Percentiles rank a stretch among this genome's conserved stretches.
Evolutionary conservation across 352 stramenopile genomes (phyloP).

Genomic region (Achlya hypogyna): DNA sequence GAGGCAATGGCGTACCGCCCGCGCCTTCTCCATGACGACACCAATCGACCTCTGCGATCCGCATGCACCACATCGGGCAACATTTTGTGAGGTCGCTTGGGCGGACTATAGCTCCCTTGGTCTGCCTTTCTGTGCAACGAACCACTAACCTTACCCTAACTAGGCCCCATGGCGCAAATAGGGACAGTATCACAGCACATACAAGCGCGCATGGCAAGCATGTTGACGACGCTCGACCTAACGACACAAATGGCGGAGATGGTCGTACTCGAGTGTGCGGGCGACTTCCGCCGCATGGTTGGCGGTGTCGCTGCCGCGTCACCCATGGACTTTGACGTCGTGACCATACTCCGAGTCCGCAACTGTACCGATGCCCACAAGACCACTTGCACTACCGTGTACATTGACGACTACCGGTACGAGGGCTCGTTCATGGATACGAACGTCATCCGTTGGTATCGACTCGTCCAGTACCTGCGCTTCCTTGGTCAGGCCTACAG

Average conservation of each 20-base stretch:
- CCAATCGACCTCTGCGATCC: not conserved
- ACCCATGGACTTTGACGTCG: not conserved
- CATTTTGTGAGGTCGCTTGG: not conserved
- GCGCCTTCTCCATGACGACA: not conserved
- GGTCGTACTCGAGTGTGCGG: not conserved
- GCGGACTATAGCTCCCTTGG: not conserved
- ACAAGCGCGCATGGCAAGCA: not conserved
- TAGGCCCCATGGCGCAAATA: not conserved
- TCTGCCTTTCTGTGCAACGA: not conserved
- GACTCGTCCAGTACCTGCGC: not conserved
- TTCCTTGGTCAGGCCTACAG: conserved; percentile 2
- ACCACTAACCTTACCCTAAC: not conserved
- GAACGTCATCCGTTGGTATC: conserved; percentile 8
- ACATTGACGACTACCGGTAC: not conserved
- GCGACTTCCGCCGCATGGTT: not conserved
- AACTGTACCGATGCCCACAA: not conserved
- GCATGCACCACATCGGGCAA: not conserved
- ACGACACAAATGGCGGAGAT: not conserved
- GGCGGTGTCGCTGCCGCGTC: not conserved
- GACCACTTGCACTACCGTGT: not conserved
- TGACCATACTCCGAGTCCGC: not conserved
- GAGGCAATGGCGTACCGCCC: not conserved
- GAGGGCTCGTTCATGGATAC: not conserved
- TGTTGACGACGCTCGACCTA: not conserved
- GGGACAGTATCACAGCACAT: not conserved